Evolutionary conservation across 345 rosid species (phyloP), one percentile per base, ranked within the genome.

Genomic region (Syzygium aromaticum): DNA sequence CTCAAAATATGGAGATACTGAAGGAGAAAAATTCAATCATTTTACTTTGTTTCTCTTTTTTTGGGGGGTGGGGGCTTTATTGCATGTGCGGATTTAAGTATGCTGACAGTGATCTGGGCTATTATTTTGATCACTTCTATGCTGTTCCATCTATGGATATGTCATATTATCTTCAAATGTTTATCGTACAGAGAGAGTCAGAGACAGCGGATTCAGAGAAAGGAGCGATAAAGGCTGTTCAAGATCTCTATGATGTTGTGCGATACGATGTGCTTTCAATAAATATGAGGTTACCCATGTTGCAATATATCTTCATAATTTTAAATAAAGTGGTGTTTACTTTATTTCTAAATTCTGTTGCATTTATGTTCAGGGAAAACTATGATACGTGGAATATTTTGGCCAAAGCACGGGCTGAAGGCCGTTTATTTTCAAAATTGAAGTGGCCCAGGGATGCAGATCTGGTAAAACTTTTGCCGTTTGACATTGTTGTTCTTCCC

Each of bases 221-320:
- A 87, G 99, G 99, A 85, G 99, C 99, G 11, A 87, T 98, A 86
- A 89, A 96, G 91, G 98, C 99, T 91, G 96, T 96, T 91, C 99
- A 92, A 86, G 99, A 98, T 95, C 95, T 98, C 84, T 95, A 96
- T 84, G 99, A 98, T 95, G 99, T 98, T 91, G 93, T 98, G 91
- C 95, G 86, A 53, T 91, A 89, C 88, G 99, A 98, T 91, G 93
- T 98, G 87, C 94, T 96, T 89, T 87, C 95, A 73, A 57, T 95
- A 67, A 87, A 95, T 91, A 90, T 93, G 98, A 95, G 99, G 99
- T 97, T 78, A 85, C 87, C 14, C 33, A 85, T 30, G 28, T 33
- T 88, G 77, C 27, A 52, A 28, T 54, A 38, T 54, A 51, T 38
- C 51, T 30, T 73, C 25, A 73, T 73, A 73, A 33, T 33, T 73